phyloP scores from a whole-genome alignment of 345 rosid species.

The Salix suchowensis region DNA sequence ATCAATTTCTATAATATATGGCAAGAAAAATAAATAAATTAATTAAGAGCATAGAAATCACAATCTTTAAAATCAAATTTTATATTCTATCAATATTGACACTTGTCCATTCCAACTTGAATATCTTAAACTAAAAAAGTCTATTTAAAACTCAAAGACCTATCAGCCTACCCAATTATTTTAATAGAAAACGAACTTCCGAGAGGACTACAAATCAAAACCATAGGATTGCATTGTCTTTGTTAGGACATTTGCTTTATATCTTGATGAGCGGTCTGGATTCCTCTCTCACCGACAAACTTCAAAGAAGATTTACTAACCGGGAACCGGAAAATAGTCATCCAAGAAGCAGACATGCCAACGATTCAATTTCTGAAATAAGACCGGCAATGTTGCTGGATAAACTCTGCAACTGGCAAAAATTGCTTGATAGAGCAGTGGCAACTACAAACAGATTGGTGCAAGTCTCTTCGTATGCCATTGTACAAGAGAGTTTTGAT shows the following conservation, averaged over 20 bases:
- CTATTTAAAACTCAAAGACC: no score
- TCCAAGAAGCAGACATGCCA: constrained; percentile 9
- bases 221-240: constrained; percentile 76
- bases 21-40: no score
- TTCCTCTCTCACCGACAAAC: constrained; percentile 63
- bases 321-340: constrained; percentile 11
- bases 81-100: no score
- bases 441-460: constrained; percentile 49
- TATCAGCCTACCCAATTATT: no score
- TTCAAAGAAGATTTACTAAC: constrained; percentile 40
- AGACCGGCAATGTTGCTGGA: constrained; percentile 60
- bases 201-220: constrained; percentile 61
- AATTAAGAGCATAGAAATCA: no score
- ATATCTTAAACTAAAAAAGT: no score
- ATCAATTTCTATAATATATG: no score
- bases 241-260: constrained; percentile 56
- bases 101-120: no score
- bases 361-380: constrained; percentile 50
- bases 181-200: constrained; percentile 22
- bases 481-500: constrained; percentile 73
- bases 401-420: constrained; percentile 60
- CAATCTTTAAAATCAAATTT: no score
- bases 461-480: constrained; percentile 41
- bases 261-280: constrained; percentile 71
- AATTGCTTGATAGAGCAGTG: constrained; percentile 63